A percentile compares a stretch with the other conserved stretches of the same genome.
These are phyloP conservation scores for Sporothrix mexicana DNA, from an alignment of 2,329 filamentous ascomycete species.

Conservation along the genomic window DNA sequence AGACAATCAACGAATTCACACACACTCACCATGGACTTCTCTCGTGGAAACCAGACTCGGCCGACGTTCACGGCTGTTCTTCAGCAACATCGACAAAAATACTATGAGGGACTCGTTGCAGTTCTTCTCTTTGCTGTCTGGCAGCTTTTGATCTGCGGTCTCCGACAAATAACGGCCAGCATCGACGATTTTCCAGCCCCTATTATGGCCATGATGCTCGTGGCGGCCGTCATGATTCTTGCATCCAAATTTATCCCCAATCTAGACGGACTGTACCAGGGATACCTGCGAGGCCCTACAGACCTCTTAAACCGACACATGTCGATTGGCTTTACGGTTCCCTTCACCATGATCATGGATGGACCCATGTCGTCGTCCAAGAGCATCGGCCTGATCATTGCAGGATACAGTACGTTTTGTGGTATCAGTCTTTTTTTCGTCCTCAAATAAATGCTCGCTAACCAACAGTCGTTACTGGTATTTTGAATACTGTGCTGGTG, in stretches of 20 bases:
- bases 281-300: slow-evolving; percentile 43
- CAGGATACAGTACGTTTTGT: slow-evolving; percentile 50
- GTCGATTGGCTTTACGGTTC: slow-evolving; percentile 58
- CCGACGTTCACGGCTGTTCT: background rate
- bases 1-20: background rate
- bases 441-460: background rate
- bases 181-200: slow-evolving; percentile 53
- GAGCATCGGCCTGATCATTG: slow-evolving; percentile 51
- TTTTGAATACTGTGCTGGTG: slow-evolving; percentile 43
- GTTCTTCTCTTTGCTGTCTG: slow-evolving; percentile 49
- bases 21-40: background rate
- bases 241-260: slow-evolving; percentile 36
- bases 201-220: slow-evolving; percentile 54
- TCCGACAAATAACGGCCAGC: slow-evolving; percentile 47
- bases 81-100: slow-evolving; percentile 18
- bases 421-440: background rate
- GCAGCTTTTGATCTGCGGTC: slow-evolving; percentile 54
- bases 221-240: slow-evolving; percentile 47
- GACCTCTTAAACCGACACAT: slow-evolving; percentile 59
- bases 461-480: slow-evolving; percentile 43
- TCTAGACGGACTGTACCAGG: slow-evolving; percentile 42
- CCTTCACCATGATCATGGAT: slow-evolving; percentile 54
- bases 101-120: slow-evolving; percentile 44
- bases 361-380: slow-evolving; percentile 44
- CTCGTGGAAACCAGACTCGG: background rate